Percentiles rank a stretch among this genome's conserved stretches.
Evolutionary conservation across 225 moss, liverwort and hornwort genomes (phyloP).

Genomic region (Straminergon stramineum): DNA sequence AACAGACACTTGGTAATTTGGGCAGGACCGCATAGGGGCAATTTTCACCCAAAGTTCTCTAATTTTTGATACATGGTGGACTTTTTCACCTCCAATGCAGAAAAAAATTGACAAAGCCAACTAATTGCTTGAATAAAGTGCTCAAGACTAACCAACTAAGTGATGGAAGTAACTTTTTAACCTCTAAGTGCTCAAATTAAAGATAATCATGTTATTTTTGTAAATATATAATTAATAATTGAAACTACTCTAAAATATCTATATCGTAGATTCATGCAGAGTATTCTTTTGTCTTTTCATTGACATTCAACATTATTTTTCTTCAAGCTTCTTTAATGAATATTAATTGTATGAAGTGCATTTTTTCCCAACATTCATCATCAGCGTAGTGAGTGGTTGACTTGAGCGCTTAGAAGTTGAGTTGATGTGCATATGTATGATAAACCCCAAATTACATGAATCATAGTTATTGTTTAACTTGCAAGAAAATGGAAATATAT

Average conservation of each 20-base stretch:
- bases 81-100: not conserved
- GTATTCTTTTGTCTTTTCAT: too few relatives aligned
- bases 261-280: not conserved
- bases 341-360: not conserved
- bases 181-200: fast-evolving
- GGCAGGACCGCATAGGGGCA: not conserved
- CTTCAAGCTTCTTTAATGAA: not conserved
- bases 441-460: not conserved
- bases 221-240: not conserved
- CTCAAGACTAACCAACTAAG: not conserved
- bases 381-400: fast-evolving
- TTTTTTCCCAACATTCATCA: not conserved
- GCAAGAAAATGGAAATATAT: not conserved
- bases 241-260: not conserved
- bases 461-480: not conserved
- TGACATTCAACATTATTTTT: not conserved
- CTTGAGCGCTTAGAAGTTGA: not conserved
- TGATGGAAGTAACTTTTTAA: not conserved
- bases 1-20: not conserved
- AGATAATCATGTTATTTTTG: not conserved
- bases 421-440: fast-evolving
- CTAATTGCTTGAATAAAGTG: not conserved
- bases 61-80: not conserved
- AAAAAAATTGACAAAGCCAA: not conserved
- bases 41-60: not conserved